These are phyloP conservation scores for Candida oleophila DNA, from an alignment of 805 yeast genomes.

Conservation along the genomic window DNA sequence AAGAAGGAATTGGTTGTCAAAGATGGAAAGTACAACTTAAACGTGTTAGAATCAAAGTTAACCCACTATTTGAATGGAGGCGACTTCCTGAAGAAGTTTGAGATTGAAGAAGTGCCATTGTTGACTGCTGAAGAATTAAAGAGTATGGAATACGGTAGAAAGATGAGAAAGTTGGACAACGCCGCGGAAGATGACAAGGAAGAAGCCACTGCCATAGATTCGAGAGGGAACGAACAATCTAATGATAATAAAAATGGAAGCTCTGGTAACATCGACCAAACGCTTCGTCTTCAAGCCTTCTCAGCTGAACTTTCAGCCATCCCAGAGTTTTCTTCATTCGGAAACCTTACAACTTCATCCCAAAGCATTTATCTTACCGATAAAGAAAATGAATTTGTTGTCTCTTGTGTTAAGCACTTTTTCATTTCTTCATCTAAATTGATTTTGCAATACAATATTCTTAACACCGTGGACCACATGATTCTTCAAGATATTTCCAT, in stretches of 20 bases:
- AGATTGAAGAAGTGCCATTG: conserved; percentile 64
- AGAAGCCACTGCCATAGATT: conserved; percentile 7
- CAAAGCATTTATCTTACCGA: conserved; percentile 72
- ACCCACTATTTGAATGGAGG: conserved; percentile 65
- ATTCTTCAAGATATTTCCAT: conserved; percentile 76
- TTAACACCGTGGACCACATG: conserved; percentile 79
- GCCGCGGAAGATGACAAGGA: conserved; percentile 16
- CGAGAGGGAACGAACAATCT: conserved; percentile 14
- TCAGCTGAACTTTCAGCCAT: conserved; percentile 67
- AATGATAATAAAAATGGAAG: conserved; percentile 21
- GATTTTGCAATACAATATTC: conserved; percentile 75
- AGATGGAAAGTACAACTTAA: conserved; percentile 67
- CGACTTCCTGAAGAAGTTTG: conserved; percentile 61
- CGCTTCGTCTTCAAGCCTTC: conserved; percentile 59
- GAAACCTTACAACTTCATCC: conserved; percentile 73
- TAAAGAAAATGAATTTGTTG: conserved; percentile 89
- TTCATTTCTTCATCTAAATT: conserved; percentile 67
- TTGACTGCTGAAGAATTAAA: conserved; percentile 66
- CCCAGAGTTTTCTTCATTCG: conserved; percentile 73
- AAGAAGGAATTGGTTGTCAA: conserved; percentile 57
- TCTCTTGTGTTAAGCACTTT: conserved; percentile 78
- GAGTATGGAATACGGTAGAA: conserved; percentile 59
- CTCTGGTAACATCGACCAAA: conserved; percentile 20
- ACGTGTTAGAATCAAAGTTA: conserved; percentile 75
- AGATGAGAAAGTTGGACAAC: conserved; percentile 39